phyloP scores from a whole-genome alignment of 305 asterid genomes.

The Nicotiana rustica region DNA sequence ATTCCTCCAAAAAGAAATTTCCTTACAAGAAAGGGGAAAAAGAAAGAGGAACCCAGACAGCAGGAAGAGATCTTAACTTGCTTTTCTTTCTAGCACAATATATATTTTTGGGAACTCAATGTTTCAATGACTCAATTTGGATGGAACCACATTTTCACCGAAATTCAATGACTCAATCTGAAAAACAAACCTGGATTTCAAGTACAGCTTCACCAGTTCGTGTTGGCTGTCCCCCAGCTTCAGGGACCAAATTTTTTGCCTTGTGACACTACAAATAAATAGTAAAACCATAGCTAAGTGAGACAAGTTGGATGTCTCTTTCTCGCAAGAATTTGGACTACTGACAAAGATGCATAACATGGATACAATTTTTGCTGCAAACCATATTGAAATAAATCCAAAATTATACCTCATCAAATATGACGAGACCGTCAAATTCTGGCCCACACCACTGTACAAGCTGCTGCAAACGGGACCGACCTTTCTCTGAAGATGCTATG shows the following conservation, averaged over 20 bases:
- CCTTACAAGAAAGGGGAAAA: not conserved
- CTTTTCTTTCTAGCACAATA: not conserved
- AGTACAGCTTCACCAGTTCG: constrained; percentile 99
- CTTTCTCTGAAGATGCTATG: constrained; percentile 97
- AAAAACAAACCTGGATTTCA: constrained; percentile 84
- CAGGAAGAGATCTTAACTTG: constrained; percentile 24
- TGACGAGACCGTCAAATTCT: constrained; percentile 79
- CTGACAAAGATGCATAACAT: constrained; percentile 20
- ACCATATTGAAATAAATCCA: not conserved
- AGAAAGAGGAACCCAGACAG: not conserved
- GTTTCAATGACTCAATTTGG: not conserved
- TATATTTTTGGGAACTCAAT: not conserved
- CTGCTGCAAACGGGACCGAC: constrained; percentile 90
- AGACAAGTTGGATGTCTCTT: constrained; percentile 28
- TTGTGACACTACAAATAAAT: constrained; percentile 83
- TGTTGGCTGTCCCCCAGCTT: constrained; percentile 95
- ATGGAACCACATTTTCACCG: constrained; percentile 27
- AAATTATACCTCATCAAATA: constrained; percentile 88
- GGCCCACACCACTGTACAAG: constrained; percentile 95
- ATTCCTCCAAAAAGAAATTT: too few species aligned
- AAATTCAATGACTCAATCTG: constrained; percentile 16
- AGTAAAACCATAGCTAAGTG: constrained; percentile 36
- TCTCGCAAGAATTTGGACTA: constrained; percentile 40
- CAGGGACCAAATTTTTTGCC: constrained; percentile 98
- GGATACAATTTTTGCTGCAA: constrained; percentile 5